Evolutionary conservation across 2,329 filamentous ascomycete genomes (phyloP).

Genomic region (Thelonectria discophora): DNA sequence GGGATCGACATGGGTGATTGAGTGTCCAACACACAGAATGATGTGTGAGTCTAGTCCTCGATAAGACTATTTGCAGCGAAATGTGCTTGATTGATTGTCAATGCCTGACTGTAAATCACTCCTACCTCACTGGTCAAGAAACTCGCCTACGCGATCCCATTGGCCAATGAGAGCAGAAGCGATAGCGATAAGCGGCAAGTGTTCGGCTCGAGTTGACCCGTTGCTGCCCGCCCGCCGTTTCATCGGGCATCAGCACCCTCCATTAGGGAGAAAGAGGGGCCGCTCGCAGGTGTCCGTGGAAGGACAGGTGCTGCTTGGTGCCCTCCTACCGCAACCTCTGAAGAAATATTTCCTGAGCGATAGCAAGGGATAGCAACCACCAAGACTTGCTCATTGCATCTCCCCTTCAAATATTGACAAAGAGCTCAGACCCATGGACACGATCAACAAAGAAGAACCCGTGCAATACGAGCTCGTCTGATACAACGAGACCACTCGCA

Average conservation of each 20-base stretch:
- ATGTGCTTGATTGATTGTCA: too few relatives aligned
- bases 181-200: not conserved
- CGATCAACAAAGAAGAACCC: not conserved
- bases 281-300: too few relatives aligned
- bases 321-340: too few relatives aligned
- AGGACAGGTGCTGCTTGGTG: too few relatives aligned
- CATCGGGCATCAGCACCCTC: not conserved
- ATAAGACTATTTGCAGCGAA: too few relatives aligned
- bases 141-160: not conserved
- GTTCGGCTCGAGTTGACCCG: slow-evolving; percentile 12
- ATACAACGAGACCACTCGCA: not conserved
- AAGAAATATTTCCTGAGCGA: too few relatives aligned
- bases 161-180: not conserved
- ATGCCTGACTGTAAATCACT: too few relatives aligned
- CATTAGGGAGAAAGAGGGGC: not conserved
- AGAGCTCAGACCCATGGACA: not conserved
- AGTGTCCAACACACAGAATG: too few relatives aligned
- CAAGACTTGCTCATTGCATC: not conserved
- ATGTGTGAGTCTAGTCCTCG: too few relatives aligned
- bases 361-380: too few relatives aligned
- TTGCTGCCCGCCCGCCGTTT: not conserved
- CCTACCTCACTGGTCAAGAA: too few relatives aligned
- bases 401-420: not conserved
- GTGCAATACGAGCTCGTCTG: not conserved
- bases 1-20: too few relatives aligned